A percentile compares a stretch with the other conserved stretches of the same genome.
Conservation (phyloP, 1,284 basidiomycete species). For the Lignosus rhinocerotis region DNA sequence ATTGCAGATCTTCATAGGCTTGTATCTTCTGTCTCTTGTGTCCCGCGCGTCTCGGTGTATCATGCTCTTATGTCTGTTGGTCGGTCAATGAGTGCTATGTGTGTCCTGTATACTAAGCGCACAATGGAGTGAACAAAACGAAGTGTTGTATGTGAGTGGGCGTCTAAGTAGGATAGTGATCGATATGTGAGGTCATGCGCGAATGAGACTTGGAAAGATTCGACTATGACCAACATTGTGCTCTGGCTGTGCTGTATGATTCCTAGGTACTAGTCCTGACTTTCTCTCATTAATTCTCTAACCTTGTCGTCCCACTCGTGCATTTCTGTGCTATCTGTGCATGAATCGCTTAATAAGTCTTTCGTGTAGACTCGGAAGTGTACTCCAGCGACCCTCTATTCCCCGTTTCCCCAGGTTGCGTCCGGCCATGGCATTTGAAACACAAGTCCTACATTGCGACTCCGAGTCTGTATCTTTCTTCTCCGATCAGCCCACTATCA, state of each 20-base stretch:
- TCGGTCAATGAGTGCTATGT: background rate
- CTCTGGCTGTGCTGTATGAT: background rate
- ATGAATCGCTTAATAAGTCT: constrained; percentile 13
- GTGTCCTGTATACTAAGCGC: background rate
- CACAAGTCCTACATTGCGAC: constrained; percentile 31
- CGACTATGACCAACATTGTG: background rate
- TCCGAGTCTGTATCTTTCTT: constrained; percentile 29
- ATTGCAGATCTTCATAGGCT: background rate
- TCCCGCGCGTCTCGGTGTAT: background rate
- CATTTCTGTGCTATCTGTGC: background rate
- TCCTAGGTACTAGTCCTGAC: background rate
- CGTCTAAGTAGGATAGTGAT: background rate
- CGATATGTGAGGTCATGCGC: constrained; percentile 11
- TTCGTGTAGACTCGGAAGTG: constrained; percentile 6
- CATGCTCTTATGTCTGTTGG: background rate
- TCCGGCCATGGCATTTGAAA: constrained; percentile 23
- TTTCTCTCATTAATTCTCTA: constrained; percentile 6
- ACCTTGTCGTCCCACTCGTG: background rate
- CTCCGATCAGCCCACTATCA: constrained; percentile 24
- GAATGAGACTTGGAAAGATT: constrained; percentile 7
- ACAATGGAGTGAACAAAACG: background rate
- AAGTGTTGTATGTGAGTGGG: background rate
- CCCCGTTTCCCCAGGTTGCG: background rate
- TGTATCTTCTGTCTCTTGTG: background rate
- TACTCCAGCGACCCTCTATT: background rate